Evolutionary conservation across 2,329 filamentous ascomycete species (phyloP).

Genomic region (Colletotrichum siamense): DNA sequence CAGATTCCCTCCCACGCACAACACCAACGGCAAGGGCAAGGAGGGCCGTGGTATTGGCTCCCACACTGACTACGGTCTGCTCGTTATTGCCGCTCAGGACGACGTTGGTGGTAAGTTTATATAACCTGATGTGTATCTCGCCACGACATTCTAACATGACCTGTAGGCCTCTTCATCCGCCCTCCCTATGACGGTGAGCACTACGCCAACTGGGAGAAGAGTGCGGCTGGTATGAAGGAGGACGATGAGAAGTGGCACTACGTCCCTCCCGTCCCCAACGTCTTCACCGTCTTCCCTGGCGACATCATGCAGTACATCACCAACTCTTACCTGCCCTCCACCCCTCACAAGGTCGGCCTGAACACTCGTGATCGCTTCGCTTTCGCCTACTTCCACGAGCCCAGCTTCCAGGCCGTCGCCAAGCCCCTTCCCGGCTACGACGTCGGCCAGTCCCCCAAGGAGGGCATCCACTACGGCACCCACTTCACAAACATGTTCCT

Average conservation of each 20-base stretch:
- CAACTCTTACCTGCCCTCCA: constrained; percentile 48
- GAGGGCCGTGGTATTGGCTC: constrained; percentile 55
- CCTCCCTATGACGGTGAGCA: constrained; percentile 44
- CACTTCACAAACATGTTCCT: constrained; percentile 59
- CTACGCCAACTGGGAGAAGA: constrained; percentile 51
- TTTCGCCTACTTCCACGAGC: constrained; percentile 58
- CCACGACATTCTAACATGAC: neutral
- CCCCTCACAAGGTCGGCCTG: constrained; percentile 56
- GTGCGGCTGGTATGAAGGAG: constrained; percentile 48
- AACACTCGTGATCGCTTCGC: constrained; percentile 52
- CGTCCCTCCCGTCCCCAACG: constrained; percentile 47
- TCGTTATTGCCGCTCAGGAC: constrained; percentile 56
- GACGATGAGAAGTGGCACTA: constrained; percentile 53
- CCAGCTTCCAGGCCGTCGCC: constrained; percentile 50
- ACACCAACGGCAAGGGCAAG: constrained; percentile 54
- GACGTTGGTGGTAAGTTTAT: constrained; percentile 47
- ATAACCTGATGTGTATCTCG: neutral
- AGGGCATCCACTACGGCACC: constrained; percentile 56
- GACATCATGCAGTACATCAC: constrained; percentile 60
- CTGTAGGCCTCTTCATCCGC: constrained; percentile 48
- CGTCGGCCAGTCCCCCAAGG: constrained; percentile 30
- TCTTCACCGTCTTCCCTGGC: constrained; percentile 56
- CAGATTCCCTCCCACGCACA: constrained; percentile 36
- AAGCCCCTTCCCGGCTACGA: constrained; percentile 46
- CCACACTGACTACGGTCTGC: constrained; percentile 57